These are phyloP conservation scores for Candida railenensis DNA, from an alignment of 805 yeast genomes.

Conservation along the genomic window DNA sequence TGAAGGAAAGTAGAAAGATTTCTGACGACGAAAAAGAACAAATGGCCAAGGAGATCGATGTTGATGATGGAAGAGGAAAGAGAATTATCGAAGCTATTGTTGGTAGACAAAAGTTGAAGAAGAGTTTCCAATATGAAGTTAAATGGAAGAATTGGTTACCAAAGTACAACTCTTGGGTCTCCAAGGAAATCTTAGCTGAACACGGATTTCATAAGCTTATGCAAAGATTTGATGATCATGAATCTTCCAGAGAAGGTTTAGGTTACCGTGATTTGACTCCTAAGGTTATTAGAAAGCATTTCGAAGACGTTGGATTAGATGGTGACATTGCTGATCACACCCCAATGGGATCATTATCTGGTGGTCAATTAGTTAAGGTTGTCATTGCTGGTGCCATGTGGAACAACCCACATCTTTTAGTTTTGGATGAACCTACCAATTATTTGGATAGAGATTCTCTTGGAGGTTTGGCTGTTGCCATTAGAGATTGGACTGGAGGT, in stretches of 20 bases:
- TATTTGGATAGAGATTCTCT: slow-evolving; percentile 96
- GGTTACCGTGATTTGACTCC: slow-evolving; percentile 64
- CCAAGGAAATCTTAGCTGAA: slow-evolving; percentile 77
- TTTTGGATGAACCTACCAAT: slow-evolving; percentile 97
- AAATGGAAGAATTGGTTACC: slow-evolving; percentile 89
- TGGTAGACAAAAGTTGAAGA: slow-evolving; percentile 96
- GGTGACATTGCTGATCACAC: slow-evolving; percentile 99
- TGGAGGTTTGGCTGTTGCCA: slow-evolving; percentile 96
- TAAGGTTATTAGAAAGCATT: slow-evolving; percentile 90
- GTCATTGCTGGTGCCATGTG: slow-evolving; percentile 99
- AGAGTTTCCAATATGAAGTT: slow-evolving; percentile 93
- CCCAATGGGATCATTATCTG: slow-evolving; percentile 93
- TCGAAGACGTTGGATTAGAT: slow-evolving; percentile 95
- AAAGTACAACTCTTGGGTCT: slow-evolving; percentile 89
- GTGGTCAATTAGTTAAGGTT: slow-evolving; percentile 97
- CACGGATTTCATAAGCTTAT: slow-evolving; percentile 48
- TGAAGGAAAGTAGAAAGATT: slow-evolving; percentile 90
- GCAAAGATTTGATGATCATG: slow-evolving; percentile 47
- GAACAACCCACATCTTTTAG: slow-evolving; percentile 97
- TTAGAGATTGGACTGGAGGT: slow-evolving; percentile 98
- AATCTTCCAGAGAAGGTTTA: slow-evolving; percentile 49
- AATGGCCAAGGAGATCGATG: slow-evolving; percentile 75
- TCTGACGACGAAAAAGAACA: slow-evolving; percentile 70
- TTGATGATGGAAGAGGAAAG: slow-evolving; percentile 84
- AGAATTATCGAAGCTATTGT: slow-evolving; percentile 91